Evolutionary conservation across 2,329 filamentous ascomycete genomes (phyloP), one percentile per base, ranked within the genome.

Genomic region (Calonectria hawksworthii): DNA sequence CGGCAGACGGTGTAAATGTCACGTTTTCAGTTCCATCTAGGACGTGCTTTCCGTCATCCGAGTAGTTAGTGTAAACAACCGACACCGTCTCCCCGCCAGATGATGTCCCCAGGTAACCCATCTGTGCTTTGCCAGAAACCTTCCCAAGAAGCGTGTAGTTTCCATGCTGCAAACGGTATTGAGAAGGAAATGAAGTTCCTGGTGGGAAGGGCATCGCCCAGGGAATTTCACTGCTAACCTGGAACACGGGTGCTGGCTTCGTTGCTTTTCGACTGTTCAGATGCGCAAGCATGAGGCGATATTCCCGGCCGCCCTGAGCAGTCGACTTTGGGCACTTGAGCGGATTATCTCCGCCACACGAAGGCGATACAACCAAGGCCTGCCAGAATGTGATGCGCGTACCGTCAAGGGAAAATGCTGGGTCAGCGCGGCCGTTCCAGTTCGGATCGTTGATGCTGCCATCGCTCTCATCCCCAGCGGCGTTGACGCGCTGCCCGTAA

Each of bases 381-480:
- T 89, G 85, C 79, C 80, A 88, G 74, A 86, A 90, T 0, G 84
- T 84, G 44, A 89, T 84, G 2, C 81, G 76, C 0, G 86, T 89
- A 7, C 84, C 83, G 74, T 89, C 88, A 1, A 76, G 81, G 2
- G 85, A 86, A 56, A 82, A 87, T 1, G 78, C 81, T 3, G 86
- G 88, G 76, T 89, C 88, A 7, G 88, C 88, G 14, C 81, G 79
- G 5, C 82, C 88, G 75, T 89, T 89, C 88, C 88, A 89, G 32
- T 87, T 83, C 0, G 87, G 85, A 68, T 89, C 87, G 68, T 87
- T 86, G n/a, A 86, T 73, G 67, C 79, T 83, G 1, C 86, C 86
- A 21, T 75, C 74, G 32, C 76, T 83, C 4, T 80, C 82, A 26
- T 84, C 80, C 2, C 83, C 84, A 0, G 73, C 86, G 0, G 77